Evolutionary conservation across 2,329 filamentous ascomycete genomes (phyloP).

Genomic region (Cladosporium sp.): DNA sequence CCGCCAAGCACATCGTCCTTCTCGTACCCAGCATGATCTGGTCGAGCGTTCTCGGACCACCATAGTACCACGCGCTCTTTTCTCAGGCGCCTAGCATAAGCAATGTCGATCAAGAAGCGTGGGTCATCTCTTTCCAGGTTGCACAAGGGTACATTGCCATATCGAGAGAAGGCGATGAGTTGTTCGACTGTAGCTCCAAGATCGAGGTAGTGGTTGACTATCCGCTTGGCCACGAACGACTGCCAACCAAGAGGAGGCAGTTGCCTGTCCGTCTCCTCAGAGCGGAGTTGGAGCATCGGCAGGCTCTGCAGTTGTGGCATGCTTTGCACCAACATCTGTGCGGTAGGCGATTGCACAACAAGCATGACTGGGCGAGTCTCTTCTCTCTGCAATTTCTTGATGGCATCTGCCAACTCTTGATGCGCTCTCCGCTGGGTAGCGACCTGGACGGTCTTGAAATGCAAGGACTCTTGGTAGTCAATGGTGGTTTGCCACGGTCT

Average conservation of each 20-base stretch:
- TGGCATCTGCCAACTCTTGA: slow-evolving; percentile 77
- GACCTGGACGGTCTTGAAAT: slow-evolving; percentile 82
- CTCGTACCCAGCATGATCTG: slow-evolving; percentile 94
- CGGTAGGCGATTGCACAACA: slow-evolving; percentile 86
- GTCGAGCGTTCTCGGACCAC: slow-evolving; percentile 85
- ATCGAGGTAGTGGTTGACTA: slow-evolving; percentile 86
- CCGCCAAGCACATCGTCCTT: slow-evolving; percentile 81
- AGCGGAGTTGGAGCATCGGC: slow-evolving; percentile 74
- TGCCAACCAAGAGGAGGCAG: slow-evolving; percentile 94
- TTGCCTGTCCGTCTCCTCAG: slow-evolving; percentile 78
- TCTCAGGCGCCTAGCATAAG: slow-evolving; percentile 85
- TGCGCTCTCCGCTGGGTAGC: slow-evolving; percentile 86
- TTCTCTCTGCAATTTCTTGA: slow-evolving; percentile 87
- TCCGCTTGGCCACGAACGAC: slow-evolving; percentile 74
- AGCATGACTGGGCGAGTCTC: slow-evolving; percentile 76
- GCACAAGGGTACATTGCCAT: slow-evolving; percentile 90
- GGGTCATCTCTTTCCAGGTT: slow-evolving; percentile 94
- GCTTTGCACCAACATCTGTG: slow-evolving; percentile 75
- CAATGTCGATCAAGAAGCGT: slow-evolving; percentile 89
- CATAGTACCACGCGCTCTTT: slow-evolving; percentile 91
- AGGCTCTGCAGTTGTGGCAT: slow-evolving; percentile 80
- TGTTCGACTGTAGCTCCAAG: slow-evolving; percentile 91
- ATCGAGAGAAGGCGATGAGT: slow-evolving; percentile 79
- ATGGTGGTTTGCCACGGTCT: slow-evolving; percentile 77
- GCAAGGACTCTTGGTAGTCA: slow-evolving; percentile 77